Conservation (phyloP, 306 rosid genomes). For the Quercus bicolor region DNA sequence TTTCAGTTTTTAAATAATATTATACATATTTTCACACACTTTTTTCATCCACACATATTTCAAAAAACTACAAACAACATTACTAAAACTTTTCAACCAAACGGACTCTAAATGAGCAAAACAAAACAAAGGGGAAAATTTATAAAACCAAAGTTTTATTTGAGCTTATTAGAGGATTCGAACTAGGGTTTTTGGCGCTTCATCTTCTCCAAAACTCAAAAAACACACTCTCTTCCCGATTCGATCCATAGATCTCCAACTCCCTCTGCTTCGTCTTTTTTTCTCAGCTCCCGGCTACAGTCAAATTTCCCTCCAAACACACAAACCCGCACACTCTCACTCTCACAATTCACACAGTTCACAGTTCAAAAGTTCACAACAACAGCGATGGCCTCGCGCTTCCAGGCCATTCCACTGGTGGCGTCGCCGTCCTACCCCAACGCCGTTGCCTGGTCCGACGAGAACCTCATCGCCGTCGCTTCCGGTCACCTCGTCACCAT, state of each 20-base stretch:
- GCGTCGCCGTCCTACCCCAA: slow-evolving; percentile 63
- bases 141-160: background rate
- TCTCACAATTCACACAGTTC: background rate
- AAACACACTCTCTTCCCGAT: background rate
- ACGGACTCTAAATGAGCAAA: background rate
- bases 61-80: too few species aligned
- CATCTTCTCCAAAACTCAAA: background rate
- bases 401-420: slow-evolving; percentile 50
- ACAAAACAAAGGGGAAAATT: background rate
- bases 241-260: slow-evolving; percentile 4
- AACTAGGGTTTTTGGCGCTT: slow-evolving; percentile 12
- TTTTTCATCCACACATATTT: too few species aligned
- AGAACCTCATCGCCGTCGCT: slow-evolving; percentile 83
- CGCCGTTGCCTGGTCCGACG: slow-evolving; percentile 83
- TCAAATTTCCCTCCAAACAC: slow-evolving; percentile 39
- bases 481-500: slow-evolving; percentile 77
- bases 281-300: background rate
- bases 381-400: slow-evolving; percentile 38
- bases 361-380: background rate
- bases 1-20: too few species aligned
- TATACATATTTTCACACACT: too few species aligned
- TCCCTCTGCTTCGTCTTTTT: background rate
- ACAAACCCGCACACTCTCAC: background rate
- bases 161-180: background rate
- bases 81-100: too few species aligned